These are phyloP conservation scores for Penicillium goetzii DNA, from an alignment of 495 filamentous ascomycete genomes.

Conservation along the genomic window DNA sequence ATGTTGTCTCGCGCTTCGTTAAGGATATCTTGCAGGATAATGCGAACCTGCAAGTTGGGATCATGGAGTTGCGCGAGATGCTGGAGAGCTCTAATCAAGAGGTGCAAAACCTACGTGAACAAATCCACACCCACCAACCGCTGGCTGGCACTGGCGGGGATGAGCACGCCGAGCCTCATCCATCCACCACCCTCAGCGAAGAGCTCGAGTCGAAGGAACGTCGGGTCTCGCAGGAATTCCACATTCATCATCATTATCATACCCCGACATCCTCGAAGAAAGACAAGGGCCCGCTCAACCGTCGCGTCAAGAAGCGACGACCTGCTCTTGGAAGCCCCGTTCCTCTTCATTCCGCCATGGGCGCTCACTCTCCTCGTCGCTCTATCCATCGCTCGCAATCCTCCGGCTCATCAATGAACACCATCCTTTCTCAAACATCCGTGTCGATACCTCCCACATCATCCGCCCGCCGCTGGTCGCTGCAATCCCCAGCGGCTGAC, in stretches of 20 bases:
- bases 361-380: slow-evolving; percentile 44
- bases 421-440: slow-evolving; percentile 66
- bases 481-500: slow-evolving; percentile 67
- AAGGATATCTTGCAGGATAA: slow-evolving; percentile 96
- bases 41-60: slow-evolving; percentile 85
- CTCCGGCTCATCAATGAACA: slow-evolving; percentile 55
- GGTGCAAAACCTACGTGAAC: slow-evolving; percentile 82
- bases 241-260: slow-evolving; percentile 94
- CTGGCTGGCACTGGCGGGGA: slow-evolving; percentile 46
- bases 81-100: slow-evolving; percentile 92
- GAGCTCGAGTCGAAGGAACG: slow-evolving; percentile 65
- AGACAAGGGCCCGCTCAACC: slow-evolving; percentile 51
- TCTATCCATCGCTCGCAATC: slow-evolving; percentile 45
- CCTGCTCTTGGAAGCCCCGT: slow-evolving; percentile 56
- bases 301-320: slow-evolving; percentile 73
- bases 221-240: slow-evolving; percentile 70
- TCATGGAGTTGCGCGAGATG: slow-evolving; percentile 89
- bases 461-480: slow-evolving; percentile 62
- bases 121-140: slow-evolving; percentile 80
- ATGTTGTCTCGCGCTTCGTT: slow-evolving; percentile 88
- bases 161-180: slow-evolving; percentile 17
- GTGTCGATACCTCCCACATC: slow-evolving; percentile 58
- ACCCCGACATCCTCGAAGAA: slow-evolving; percentile 57
- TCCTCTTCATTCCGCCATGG: slow-evolving; percentile 60
- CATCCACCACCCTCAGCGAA: slow-evolving; percentile 60